Base-by-base conservation (phyloP, 441 rosid genomes). In the Jatropha multifida region DNA sequence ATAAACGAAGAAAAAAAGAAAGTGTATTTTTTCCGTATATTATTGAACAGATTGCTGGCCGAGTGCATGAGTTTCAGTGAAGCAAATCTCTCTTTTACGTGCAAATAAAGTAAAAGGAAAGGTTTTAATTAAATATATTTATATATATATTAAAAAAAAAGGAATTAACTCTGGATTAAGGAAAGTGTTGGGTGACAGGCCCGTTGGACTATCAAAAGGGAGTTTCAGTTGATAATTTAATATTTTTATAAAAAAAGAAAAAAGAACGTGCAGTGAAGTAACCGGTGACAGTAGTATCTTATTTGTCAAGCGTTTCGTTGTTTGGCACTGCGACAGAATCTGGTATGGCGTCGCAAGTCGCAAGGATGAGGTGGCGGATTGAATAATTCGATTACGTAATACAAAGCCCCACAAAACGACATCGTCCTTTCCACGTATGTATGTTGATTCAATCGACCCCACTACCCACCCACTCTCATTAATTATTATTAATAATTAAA, bases 191-290 rank as follows among this genome's bases (percentile, higher is more conserved):
- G n/a, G 75, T 72, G 68, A 72, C 75, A 61, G 44, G 9, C 42
- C 40, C 17, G 75, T 72, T 23, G 32, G 7, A 15, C 26, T 71
- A 58, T 58, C 32, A 44, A 44, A 59, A 58, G 58, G 54, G 55
- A 5, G 2, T 17, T 40, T 23, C 0, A 41, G 20, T 58, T 58
- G 3, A 7, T 15, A 20, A 20, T 2, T 65, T 41, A 1, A 1
- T 17, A 2, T 27, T 14, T 27, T 2, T 7, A 17, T 0, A 7
- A 23, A 10, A n/a, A 37, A 59, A 15, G 23, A 1, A 14, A 63
- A 8, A 42, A 72, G 85, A 76, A 79, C 86, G 87, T 86, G 87
- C 82, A 17, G 65, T 46, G 75, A 41, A 62, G 82, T 77, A 65
- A 61, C 49, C 23, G 69, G 2, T 5, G 40, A 11, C 15, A 48